Evolutionary conservation across 2,329 filamentous ascomycete species (phyloP).

Genomic region (Pestalotiopsis sp.): DNA sequence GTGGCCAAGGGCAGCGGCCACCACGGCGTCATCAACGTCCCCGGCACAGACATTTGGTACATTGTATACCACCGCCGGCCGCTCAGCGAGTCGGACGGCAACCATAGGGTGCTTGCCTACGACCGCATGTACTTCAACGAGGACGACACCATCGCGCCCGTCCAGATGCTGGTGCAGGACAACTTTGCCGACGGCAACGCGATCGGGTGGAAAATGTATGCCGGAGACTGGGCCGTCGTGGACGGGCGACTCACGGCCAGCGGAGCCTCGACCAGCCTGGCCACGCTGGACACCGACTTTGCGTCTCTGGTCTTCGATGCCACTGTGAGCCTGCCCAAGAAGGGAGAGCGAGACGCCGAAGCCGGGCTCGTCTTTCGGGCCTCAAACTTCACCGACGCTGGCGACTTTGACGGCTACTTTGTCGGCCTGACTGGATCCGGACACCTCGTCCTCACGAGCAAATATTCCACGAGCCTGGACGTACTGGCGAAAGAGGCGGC

Average conservation of each 20-base stretch:
- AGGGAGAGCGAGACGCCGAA: background rate
- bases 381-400: background rate
- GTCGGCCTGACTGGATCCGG: slow-evolving; percentile 1
- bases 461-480: background rate
- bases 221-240: slow-evolving; percentile 28
- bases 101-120: slow-evolving; percentile 50
- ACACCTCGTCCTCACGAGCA: background rate
- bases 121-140: slow-evolving; percentile 51
- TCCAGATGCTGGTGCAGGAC: slow-evolving; percentile 48
- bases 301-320: slow-evolving; percentile 32
- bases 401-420: slow-evolving; percentile 2
- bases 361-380: slow-evolving; percentile 10
- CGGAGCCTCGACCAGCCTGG: slow-evolving; percentile 23
- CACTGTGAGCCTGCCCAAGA: slow-evolving; percentile 19
- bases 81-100: slow-evolving; percentile 44
- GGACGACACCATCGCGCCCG: slow-evolving; percentile 43
- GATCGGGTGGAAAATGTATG: slow-evolving; percentile 38
- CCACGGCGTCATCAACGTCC: slow-evolving; percentile 43
- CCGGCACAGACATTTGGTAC: slow-evolving; percentile 42
- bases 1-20: slow-evolving; percentile 42
- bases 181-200: slow-evolving; percentile 43
- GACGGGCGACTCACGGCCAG: slow-evolving; percentile 29
- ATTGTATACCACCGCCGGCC: slow-evolving; percentile 50
- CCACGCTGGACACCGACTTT: slow-evolving; percentile 41
- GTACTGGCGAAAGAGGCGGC: background rate